phyloP scores from a whole-genome alignment of 768 basidiomycete species.

The Nevesoporus exiguus region DNA sequence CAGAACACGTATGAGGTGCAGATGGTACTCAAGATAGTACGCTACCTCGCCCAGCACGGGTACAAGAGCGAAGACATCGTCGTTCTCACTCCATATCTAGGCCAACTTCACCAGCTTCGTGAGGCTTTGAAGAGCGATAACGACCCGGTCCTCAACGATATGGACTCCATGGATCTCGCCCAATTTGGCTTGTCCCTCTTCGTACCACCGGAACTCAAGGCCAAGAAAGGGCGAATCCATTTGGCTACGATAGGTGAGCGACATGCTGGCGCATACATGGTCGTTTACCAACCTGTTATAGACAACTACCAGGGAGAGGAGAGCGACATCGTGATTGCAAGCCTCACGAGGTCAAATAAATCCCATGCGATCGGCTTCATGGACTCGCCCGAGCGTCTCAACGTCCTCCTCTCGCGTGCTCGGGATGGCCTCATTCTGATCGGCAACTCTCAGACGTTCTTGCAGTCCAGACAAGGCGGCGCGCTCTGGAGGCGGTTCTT shows the following conservation, averaged over 20 bases:
- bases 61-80: slow-evolving; percentile 60
- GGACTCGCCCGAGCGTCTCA: slow-evolving; percentile 63
- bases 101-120: slow-evolving; percentile 52
- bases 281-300: neutral
- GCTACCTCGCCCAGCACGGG: slow-evolving; percentile 65
- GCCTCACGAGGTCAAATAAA: slow-evolving; percentile 58
- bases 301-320: slow-evolving; percentile 80
- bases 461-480: slow-evolving; percentile 16
- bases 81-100: slow-evolving; percentile 68
- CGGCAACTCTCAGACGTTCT: slow-evolving; percentile 61
- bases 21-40: slow-evolving; percentile 64
- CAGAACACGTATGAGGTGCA: slow-evolving; percentile 55
- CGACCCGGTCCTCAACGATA: slow-evolving; percentile 60
- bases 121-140: slow-evolving; percentile 41
- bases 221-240: slow-evolving; percentile 38
- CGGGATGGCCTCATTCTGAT: slow-evolving; percentile 62
- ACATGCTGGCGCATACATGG: neutral
- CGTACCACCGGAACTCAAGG: slow-evolving; percentile 36
- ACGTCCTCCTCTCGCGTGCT: slow-evolving; percentile 67
- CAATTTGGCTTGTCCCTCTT: slow-evolving; percentile 48
- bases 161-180: slow-evolving; percentile 57
- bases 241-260: slow-evolving; percentile 62
- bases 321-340: slow-evolving; percentile 61
- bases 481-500: slow-evolving; percentile 16
- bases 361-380: slow-evolving; percentile 65